phyloP scores from a whole-genome alignment of 129 eudicot species.

The Chrysanthemum lavandulifolium region DNA sequence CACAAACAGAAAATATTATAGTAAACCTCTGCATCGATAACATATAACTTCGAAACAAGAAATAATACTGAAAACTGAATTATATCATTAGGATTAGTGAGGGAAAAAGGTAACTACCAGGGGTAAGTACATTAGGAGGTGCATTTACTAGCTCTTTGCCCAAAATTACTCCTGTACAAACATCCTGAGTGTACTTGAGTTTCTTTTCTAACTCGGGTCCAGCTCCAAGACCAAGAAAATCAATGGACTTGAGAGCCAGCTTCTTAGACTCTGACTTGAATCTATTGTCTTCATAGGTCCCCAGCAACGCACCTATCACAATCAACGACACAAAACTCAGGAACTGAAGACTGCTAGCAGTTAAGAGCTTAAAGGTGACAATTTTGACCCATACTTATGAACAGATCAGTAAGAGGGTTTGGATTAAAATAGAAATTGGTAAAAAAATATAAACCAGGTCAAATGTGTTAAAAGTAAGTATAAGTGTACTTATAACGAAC shows the following conservation, averaged over 20 bases:
- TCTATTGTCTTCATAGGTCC: conserved; percentile 82
- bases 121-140: conserved; percentile 96
- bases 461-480: background rate
- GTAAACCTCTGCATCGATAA: background rate
- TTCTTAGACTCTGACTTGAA: conserved; percentile 93
- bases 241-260: conserved; percentile 67
- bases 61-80: background rate
- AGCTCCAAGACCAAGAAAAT: conserved; percentile 87
- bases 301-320: conserved; percentile 64
- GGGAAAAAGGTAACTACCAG: conserved; percentile 52
- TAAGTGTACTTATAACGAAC: background rate
- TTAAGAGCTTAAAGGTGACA: background rate
- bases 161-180: conserved; percentile 80
- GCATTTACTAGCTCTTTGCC: conserved; percentile 98
- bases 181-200: conserved; percentile 67
- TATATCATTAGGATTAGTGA: background rate
- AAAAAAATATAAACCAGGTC: background rate
- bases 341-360: background rate
- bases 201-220: conserved; percentile 87
- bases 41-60: background rate
- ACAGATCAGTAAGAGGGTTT: background rate
- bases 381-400: background rate
- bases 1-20: conserved; percentile 13
- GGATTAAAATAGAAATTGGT: background rate
- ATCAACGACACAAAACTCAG: conserved; percentile 12